phyloP scores from a whole-genome alignment of 306 rosid species.

The barrel medic (Medicago truncatula) region MtrunA17r5.0-ANR NC_053044.1:36283501-36284000 shows the following conservation, averaged over 20 bases:
- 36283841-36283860: constrained; percentile 91
- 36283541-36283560: neutral
- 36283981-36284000: neutral
- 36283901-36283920: constrained; percentile 27
- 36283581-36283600: neutral
- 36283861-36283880: constrained; percentile 77
- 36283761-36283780: neutral
- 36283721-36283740: too few relatives aligned
- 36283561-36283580: neutral
- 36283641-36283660: neutral
- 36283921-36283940: neutral
- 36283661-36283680: neutral
- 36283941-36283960: neutral
- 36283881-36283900: constrained; percentile 91
- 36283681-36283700: neutral
- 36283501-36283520: neutral
- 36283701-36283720: neutral
- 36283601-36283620: neutral
- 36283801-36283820: constrained; percentile 37
- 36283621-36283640: neutral
- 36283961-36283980: neutral
- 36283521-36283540: neutral
- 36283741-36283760: too few relatives aligned
- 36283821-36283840: constrained; percentile 90
- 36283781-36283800: neutral